Evolutionary conservation across 257 asterid genomes (phyloP).

Genomic region (Ilex aquifolium): DNA sequence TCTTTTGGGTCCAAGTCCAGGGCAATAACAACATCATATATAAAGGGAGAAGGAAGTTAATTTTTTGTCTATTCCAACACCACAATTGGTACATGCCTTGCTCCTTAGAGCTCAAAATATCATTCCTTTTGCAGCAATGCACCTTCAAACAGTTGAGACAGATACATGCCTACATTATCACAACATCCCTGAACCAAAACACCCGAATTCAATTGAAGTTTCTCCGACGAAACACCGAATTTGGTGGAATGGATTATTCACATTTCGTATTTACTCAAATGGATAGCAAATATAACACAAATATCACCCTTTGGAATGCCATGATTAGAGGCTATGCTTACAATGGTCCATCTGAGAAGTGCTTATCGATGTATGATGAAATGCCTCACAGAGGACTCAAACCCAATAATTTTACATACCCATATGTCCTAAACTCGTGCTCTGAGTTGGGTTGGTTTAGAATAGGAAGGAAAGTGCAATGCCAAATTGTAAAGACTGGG

Average conservation of each 20-base stretch:
- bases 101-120: conserved; percentile 5
- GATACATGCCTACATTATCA: conserved; percentile 32
- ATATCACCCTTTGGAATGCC: conserved; percentile 40
- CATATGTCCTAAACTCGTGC: conserved; percentile 36
- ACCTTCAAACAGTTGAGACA: conserved; percentile 37
- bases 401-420: conserved; percentile 45
- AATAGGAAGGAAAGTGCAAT: conserved; percentile 29
- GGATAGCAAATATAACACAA: conserved; percentile 24
- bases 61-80: no score
- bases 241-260: conserved; percentile 41
- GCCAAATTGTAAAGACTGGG: conserved; percentile 39
- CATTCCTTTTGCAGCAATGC: conserved; percentile 25
- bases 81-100: conserved; percentile 5
- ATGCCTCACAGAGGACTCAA: conserved; percentile 34
- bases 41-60: no score
- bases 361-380: conserved; percentile 39
- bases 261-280: conserved; percentile 28
- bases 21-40: no score
- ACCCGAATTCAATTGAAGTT: conserved; percentile 26
- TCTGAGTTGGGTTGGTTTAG: conserved; percentile 29
- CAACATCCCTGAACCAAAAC: conserved; percentile 7
- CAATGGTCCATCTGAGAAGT: conserved; percentile 28
- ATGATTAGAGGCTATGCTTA: conserved; percentile 47
- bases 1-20: no score
- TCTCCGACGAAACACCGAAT: conserved; percentile 43